Evolutionary conservation across 768 basidiomycete genomes (phyloP).

Genomic region (Collybia sordida): DNA sequence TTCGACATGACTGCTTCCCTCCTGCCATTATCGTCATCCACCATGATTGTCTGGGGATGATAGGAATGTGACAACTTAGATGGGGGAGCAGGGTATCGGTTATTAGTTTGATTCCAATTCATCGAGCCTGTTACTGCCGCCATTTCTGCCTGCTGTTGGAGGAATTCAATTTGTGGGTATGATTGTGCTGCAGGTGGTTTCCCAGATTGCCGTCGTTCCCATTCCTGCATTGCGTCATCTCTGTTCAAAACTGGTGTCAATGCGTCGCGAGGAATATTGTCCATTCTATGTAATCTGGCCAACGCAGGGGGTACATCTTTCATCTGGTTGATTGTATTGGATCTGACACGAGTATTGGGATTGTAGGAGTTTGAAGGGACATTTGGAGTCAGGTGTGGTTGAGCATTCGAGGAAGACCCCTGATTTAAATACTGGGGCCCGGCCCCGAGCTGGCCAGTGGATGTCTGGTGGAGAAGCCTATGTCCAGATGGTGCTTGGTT

Average conservation of each 20-base stretch:
- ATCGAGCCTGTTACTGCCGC: slow-evolving; percentile 62
- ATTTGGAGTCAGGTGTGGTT: slow-evolving; percentile 47
- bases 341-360: slow-evolving; percentile 68
- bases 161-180: slow-evolving; percentile 86
- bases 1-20: slow-evolving; percentile 83
- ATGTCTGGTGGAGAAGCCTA: slow-evolving; percentile 47
- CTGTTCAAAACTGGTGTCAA: slow-evolving; percentile 92
- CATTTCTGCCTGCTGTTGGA: slow-evolving; percentile 92
- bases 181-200: slow-evolving; percentile 70
- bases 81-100: slow-evolving; percentile 62
- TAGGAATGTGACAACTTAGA: slow-evolving; percentile 67
- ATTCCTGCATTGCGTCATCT: slow-evolving; percentile 93
- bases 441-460: slow-evolving; percentile 44
- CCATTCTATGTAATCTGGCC: slow-evolving; percentile 86
- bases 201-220: slow-evolving; percentile 87
- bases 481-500: slow-evolving; percentile 33
- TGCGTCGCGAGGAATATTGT: slow-evolving; percentile 83
- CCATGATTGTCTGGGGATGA: slow-evolving; percentile 64
- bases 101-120: slow-evolving; percentile 46
- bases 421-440: slow-evolving; percentile 35
- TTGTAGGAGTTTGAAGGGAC: slow-evolving; percentile 70
- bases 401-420: slow-evolving; percentile 25
- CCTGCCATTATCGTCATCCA: slow-evolving; percentile 53
- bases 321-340: slow-evolving; percentile 91
- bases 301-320: slow-evolving; percentile 94